Conservation (phyloP, 345 rosid species). For the Iberis pinnata region DNA sequence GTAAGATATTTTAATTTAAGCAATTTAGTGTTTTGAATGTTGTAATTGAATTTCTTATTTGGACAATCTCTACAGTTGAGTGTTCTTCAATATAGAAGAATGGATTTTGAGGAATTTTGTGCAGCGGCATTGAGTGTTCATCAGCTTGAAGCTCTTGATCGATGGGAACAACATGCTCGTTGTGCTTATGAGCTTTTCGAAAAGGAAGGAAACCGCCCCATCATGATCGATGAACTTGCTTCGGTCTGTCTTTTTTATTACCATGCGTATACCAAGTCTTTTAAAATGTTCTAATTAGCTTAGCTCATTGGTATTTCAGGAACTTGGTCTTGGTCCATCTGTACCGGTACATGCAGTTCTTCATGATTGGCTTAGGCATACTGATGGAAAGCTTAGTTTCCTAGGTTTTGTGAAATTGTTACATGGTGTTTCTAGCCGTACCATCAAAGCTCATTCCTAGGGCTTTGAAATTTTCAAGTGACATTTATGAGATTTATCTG, state of each 20-base stretch:
- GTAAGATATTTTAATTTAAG: constrained; percentile 35
- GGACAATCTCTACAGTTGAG: too few relatives aligned
- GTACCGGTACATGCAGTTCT: constrained; percentile 79
- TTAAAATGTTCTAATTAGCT: constrained; percentile 1
- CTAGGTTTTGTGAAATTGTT: constrained; percentile 75
- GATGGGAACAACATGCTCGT: constrained; percentile 70
- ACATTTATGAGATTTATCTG: constrained; percentile 22
- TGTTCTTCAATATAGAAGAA: constrained; percentile 64
- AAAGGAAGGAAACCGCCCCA: constrained; percentile 73
- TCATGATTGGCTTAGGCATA: constrained; percentile 80
- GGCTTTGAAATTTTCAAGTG: constrained; percentile 12
- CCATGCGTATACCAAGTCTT: too few relatives aligned
- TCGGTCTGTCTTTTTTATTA: too few relatives aligned
- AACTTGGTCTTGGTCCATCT: constrained; percentile 88
- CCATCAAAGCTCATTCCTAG: constrained; percentile 43
- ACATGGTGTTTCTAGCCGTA: constrained; percentile 68
- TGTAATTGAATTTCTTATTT: constrained; percentile 6
- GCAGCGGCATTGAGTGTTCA: constrained; percentile 82
- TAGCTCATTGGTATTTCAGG: too few relatives aligned
- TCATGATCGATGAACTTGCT: constrained; percentile 84
- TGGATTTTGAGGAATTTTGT: constrained; percentile 95
- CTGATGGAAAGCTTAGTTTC: constrained; percentile 86
- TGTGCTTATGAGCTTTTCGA: constrained; percentile 75
- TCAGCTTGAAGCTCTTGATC: constrained; percentile 75
- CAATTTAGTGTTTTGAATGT: not conserved